phyloP scores from a whole-genome alignment of 768 basidiomycete genomes.

The Exidia glandulosa region DNA sequence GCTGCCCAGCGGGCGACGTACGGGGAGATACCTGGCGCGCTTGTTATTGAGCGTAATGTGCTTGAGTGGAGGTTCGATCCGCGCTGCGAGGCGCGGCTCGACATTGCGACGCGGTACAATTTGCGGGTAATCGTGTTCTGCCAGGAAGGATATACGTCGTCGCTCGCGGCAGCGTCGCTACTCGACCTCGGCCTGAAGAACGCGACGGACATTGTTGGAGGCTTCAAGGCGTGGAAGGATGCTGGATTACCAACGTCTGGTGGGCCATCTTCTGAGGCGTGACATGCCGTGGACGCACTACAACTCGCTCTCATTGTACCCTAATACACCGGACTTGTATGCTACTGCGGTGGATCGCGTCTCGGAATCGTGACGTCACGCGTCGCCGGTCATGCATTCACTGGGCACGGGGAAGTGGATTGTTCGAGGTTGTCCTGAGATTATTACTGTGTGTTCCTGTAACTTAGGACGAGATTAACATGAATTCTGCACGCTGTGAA shows the following conservation, averaged over 20 bases:
- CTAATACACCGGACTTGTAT: too few relatives aligned
- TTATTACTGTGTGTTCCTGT: too few relatives aligned
- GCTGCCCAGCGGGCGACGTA: constrained; percentile 42
- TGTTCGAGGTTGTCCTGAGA: too few relatives aligned
- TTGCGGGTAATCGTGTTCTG: constrained; percentile 63
- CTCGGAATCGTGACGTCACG: neutral
- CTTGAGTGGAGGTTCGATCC: constrained; percentile 79
- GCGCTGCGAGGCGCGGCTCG: constrained; percentile 41
- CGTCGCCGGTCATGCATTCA: neutral
- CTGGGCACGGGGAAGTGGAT: too few relatives aligned
- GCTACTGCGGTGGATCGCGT: too few relatives aligned
- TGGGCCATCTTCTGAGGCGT: too few relatives aligned
- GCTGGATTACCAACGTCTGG: constrained; percentile 43
- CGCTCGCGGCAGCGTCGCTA: constrained; percentile 58
- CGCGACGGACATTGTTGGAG: constrained; percentile 69
- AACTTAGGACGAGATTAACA: too few relatives aligned
- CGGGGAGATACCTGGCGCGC: constrained; percentile 56
- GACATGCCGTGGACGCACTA: too few relatives aligned
- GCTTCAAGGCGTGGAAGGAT: constrained; percentile 60
- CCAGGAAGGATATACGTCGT: constrained; percentile 62
- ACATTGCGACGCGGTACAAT: constrained; percentile 67
- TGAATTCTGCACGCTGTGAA: too few relatives aligned
- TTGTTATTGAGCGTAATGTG: constrained; percentile 64
- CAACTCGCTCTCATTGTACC: too few relatives aligned
- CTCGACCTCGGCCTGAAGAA: constrained; percentile 61